Base-by-base conservation (phyloP, 768 basidiomycete genomes). In the Fibroporia radiculosa region DNA sequence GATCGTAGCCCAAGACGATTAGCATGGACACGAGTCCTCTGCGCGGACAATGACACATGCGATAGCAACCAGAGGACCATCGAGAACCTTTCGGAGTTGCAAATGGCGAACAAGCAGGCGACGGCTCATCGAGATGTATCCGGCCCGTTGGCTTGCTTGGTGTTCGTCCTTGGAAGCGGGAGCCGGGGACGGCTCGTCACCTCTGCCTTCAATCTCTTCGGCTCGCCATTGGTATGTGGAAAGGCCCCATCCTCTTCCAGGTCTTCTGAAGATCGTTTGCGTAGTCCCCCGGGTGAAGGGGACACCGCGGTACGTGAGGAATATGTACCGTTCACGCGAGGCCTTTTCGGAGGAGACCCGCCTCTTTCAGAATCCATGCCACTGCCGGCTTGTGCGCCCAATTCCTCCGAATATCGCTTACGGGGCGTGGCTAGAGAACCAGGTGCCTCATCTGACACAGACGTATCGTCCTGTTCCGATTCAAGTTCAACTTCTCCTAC, bases 311-410 rank as follows among this genome's bases (percentile, higher is more conserved):
- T 26, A 2, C 28, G 35, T 13, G 42, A 47, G 12, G 53, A 47
- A 36, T 44, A 54, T 5, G 50, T 44, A 2, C 55, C 53, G 1
- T 52, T 58, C 18, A 56, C 46, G 38, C 69, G 61, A 20, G 52
- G 59, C 36, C 70, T 65, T 50, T 73, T 73, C 6, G 71, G 71
- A 10, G 72, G 71, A 0, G 71, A 70, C 6, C 57, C 51, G 8
- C 49, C 16, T 36, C 49, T 44, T 22, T 45, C 38, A 6, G 10
- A 32, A 16, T 35, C 27, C 16, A 26, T 44, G n/a, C 33, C 35
- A 18, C 39, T 31, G 24, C 33, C 20, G 13, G 24, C 48, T 7
- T 66, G 66, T 26, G 46, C 53, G 6, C 68, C 68, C 6, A 69
- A 48, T 49, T 70, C 68, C 40, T 61, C 59, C 14, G 65, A 70